These are phyloP conservation scores for Venturia pyrina DNA, from an alignment of 2,329 filamentous ascomycete genomes.

Conservation along the genomic window DNA sequence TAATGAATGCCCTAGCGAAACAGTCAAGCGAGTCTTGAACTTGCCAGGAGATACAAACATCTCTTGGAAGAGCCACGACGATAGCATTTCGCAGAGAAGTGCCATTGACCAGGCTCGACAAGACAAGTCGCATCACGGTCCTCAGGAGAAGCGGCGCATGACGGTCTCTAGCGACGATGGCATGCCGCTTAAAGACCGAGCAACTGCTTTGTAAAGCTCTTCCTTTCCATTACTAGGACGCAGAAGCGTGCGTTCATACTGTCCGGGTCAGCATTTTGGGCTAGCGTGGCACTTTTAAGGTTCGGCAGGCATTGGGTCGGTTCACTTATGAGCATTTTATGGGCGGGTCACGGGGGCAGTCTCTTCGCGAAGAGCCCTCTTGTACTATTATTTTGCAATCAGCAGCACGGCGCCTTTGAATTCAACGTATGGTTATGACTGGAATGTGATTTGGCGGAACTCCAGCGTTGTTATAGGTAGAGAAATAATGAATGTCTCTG, in stretches of 20 bases:
- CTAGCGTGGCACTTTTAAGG: slow-evolving; percentile 16
- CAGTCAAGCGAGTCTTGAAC: slow-evolving; percentile 78
- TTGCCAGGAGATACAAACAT: slow-evolving; percentile 85
- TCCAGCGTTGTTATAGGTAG: background rate
- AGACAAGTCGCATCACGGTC: slow-evolving; percentile 52
- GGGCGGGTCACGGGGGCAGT: background rate
- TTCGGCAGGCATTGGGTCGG: slow-evolving; percentile 17
- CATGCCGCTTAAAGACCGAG: slow-evolving; percentile 22
- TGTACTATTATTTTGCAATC: slow-evolving; percentile 3
- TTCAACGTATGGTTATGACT: slow-evolving; percentile 1
- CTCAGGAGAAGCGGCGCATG: slow-evolving; percentile 32
- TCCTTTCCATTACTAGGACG: slow-evolving; percentile 3
- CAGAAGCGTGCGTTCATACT: slow-evolving; percentile 6
- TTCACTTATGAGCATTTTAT: slow-evolving; percentile 2
- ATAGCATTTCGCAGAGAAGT: slow-evolving; percentile 84
- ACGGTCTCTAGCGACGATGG: slow-evolving; percentile 26
- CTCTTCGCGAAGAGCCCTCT: background rate
- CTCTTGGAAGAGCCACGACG: slow-evolving; percentile 92
- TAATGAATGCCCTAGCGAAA: slow-evolving; percentile 58
- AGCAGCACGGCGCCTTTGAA: slow-evolving; percentile 1
- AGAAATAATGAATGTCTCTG: background rate
- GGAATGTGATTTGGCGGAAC: slow-evolving; percentile 3
- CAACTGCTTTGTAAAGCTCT: slow-evolving; percentile 14
- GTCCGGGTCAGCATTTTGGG: slow-evolving; percentile 14
- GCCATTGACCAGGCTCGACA: slow-evolving; percentile 86